Base-by-base conservation (phyloP, 805 yeast species). In the Geotrichum ghanense region DNA sequence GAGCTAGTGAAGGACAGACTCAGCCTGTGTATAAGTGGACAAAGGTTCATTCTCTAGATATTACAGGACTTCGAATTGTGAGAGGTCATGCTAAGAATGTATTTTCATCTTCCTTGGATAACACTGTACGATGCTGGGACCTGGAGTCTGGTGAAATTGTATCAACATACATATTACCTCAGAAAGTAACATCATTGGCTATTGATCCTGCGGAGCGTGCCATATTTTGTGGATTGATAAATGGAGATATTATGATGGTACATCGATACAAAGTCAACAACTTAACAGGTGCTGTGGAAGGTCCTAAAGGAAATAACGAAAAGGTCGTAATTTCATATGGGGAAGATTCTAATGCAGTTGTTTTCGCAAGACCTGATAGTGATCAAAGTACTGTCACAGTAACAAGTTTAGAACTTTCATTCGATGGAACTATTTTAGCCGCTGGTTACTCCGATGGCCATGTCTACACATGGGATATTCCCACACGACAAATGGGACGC, bases 181-280 rank as follows among this genome's bases (percentile, higher is more conserved):
- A 63, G 17, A 73, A 82, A 0, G 72, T 85, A 9, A 71, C 72
- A 22, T 65, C 81, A 17, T 47, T 90, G 3, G 71, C 77, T 0
- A 65, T 75, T 3, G 97, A 90, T 61, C 87, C 94, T 1, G 86
- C 89, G 0, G 85, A 79, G 56, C 70, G 97, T 55, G 72, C 78
- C 2, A 48, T 84, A 1, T 90, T 83, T 58, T 75, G 74, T 5
- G 97, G 95, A 1, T 63, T 82, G 14, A 56, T 64, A 2, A 72
- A 76, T 50, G 96, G 95, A 10, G 55, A 65, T 12, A 72, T 86
- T 39, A 69, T 81, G 50, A 60, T 67, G 31, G 70, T 84, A 3
- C 75, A 79, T 6, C 61, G 84, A 43, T 66, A 64, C 53, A 63
- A 64, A 10, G 69, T 73, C 21, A 59, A 65, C 10, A 60, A 62